Evolutionary conservation across 108 stramenopile genomes (phyloP).

Genomic region (Poteriospumella lacustris): DNA sequence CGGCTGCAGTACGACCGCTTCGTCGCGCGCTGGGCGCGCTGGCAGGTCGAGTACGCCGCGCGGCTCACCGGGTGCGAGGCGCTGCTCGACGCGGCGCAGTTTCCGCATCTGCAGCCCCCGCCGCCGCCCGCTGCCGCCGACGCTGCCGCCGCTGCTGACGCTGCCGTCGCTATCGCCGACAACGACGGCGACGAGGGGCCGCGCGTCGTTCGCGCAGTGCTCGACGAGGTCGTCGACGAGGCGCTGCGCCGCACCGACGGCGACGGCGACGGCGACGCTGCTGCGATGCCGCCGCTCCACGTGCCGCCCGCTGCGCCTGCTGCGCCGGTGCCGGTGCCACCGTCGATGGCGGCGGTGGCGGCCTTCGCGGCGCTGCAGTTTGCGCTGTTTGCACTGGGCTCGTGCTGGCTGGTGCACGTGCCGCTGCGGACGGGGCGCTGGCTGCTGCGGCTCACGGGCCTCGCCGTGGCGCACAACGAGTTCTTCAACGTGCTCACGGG

Average conservation of each 20-base stretch:
- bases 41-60: neutral
- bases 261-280: neutral
- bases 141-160: neutral
- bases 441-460: neutral
- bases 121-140: neutral
- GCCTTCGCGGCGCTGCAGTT: neutral
- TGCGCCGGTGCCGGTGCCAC: neutral
- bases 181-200: neutral
- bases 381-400: neutral
- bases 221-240: neutral
- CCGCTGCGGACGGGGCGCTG: neutral
- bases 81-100: neutral
- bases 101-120: no score
- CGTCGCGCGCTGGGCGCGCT: neutral
- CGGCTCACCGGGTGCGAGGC: neutral
- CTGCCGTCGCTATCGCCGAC: neutral
- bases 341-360: neutral
- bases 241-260: neutral
- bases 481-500: neutral
- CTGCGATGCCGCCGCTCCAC: neutral
- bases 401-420: neutral
- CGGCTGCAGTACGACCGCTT: neutral
- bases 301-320: neutral
- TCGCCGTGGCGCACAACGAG: neutral
- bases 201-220: neutral